These are phyloP conservation scores for Xylaria acuta DNA, from an alignment of 495 filamentous ascomycete genomes.

Conservation along the genomic window DNA sequence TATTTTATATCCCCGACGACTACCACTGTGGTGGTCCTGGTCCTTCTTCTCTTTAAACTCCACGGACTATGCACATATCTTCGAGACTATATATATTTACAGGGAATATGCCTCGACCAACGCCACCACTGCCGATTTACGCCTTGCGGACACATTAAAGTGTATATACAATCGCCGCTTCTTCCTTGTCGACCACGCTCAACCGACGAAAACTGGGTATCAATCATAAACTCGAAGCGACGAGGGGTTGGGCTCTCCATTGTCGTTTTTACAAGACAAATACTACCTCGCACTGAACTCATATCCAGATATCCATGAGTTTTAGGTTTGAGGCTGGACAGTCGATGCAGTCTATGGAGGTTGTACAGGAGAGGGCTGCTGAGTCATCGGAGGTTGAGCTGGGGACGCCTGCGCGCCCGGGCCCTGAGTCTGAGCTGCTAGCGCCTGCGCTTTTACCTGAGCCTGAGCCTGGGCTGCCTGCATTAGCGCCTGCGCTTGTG, in stretches of 20 bases:
- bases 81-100: conserved; percentile 27
- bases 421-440: conserved; percentile 19
- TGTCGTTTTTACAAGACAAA: background rate
- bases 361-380: conserved; percentile 12
- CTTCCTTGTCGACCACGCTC: conserved; percentile 4
- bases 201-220: conserved; percentile 15
- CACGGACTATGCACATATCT: conserved; percentile 12
- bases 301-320: conserved; percentile 8
- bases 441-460: conserved; percentile 47
- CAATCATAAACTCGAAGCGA: conserved; percentile 21
- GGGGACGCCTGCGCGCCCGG: conserved; percentile 25
- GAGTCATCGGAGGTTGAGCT: conserved; percentile 6
- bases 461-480: conserved; percentile 33
- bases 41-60: background rate
- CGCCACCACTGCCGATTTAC: background rate
- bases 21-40: background rate
- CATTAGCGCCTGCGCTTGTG: conserved; percentile 35
- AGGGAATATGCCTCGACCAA: conserved; percentile 10
- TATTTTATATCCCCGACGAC: conserved; percentile 13
- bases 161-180: conserved; percentile 25
- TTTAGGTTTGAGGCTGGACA: background rate
- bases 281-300: background rate
- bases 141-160: conserved; percentile 11
- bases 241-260: background rate
- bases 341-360: conserved; percentile 13